Evolutionary conservation across 1,284 basidiomycete genomes (phyloP).

Genomic region (Cerioporus squamosus): DNA sequence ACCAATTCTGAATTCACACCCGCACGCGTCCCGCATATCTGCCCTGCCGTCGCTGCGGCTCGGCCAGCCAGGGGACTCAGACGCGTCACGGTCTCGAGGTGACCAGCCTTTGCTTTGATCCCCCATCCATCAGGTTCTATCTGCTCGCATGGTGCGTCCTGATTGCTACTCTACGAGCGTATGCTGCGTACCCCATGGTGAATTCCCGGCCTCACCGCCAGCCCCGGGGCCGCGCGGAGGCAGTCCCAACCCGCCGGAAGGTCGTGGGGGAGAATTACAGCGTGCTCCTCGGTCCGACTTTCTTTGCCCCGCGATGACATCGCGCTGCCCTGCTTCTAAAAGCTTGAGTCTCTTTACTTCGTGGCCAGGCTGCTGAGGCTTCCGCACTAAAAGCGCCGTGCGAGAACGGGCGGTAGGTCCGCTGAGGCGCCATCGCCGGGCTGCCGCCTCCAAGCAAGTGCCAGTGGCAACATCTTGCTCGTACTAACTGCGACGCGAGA

Average conservation of each 20-base stretch:
- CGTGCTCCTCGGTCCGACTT: constrained; percentile 16
- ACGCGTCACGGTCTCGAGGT: no score
- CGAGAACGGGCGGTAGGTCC: constrained; percentile 14
- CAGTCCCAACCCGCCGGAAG: background rate
- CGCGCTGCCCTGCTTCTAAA: constrained; percentile 1
- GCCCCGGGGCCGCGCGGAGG: background rate
- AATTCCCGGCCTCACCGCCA: constrained; percentile 8
- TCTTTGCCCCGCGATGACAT: constrained; percentile 2
- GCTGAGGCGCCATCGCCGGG: constrained; percentile 14
- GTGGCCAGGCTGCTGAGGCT: background rate
- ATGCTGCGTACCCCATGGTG: background rate
- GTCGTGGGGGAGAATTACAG: constrained; percentile 14
- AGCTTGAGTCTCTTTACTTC: constrained; percentile 3
- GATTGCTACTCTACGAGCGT: background rate
- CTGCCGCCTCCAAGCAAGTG: background rate
- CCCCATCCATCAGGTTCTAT: no score
- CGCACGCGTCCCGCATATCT: no score
- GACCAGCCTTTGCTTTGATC: no score
- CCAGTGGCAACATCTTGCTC: background rate
- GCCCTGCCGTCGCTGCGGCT: no score
- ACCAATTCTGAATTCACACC: no score
- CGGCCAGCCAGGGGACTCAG: no score
- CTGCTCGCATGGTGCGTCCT: no score
- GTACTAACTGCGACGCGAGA: background rate
- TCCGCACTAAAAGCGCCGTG: constrained; percentile 1